A percentile compares a stretch with the other conserved stretches of the same genome.
phyloP scores from a whole-genome alignment of 73 alveolate genomes.

The Tetrahymena elliotti region DNA sequence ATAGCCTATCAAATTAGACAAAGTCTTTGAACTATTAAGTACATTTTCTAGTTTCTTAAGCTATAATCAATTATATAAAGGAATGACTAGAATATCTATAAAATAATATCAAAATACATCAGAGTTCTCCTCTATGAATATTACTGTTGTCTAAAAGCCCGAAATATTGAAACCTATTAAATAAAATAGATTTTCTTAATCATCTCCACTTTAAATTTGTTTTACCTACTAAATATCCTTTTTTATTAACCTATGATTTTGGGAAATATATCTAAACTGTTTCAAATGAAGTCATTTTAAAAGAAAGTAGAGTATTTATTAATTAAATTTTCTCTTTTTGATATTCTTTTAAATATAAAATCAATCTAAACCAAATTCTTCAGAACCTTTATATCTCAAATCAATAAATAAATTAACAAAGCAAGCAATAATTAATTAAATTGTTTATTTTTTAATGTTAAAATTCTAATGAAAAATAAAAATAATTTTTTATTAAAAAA shows the following conservation, averaged over 20 bases:
- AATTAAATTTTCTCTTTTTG: not conserved
- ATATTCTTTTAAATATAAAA: not conserved
- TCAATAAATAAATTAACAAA: no score
- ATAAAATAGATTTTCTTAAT: not conserved
- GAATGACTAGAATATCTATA: not conserved
- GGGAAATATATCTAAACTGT: not conserved
- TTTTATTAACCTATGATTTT: not conserved
- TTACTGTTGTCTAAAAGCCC: not conserved
- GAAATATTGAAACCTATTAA: not conserved
- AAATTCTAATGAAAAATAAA: no score
- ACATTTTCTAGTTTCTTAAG: not conserved
- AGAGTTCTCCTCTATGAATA: not conserved
- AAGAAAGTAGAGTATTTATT: not conserved
- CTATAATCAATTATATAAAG: not conserved
- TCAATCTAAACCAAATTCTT: not conserved
- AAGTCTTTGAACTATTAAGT: not conserved
- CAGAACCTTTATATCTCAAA: not conserved
- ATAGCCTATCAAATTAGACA: not conserved
- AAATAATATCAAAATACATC: not conserved
- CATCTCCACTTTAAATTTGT: not conserved
- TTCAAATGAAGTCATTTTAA: not conserved
- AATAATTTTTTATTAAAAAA: no score
- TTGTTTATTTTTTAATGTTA: no score
- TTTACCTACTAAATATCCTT: not conserved
- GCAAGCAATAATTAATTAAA: not conserved